Evolutionary conservation across 345 rosid genomes (phyloP).

Genomic region (Atalantia buxifolia): DNA sequence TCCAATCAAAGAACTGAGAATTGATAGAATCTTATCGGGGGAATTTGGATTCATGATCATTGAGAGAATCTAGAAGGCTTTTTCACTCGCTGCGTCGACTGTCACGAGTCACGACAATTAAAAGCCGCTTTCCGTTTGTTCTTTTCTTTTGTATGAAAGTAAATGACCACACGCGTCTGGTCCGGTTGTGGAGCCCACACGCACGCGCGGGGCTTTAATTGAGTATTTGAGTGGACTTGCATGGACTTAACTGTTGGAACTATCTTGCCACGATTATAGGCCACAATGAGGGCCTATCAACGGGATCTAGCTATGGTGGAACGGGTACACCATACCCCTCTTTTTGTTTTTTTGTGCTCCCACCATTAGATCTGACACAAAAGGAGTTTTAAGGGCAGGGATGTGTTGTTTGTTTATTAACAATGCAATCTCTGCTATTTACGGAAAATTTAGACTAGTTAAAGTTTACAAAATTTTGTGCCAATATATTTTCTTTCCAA

Average conservation of each 20-base stretch:
- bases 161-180: background rate
- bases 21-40: background rate
- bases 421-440: too few relatives aligned
- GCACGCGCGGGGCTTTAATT: background rate
- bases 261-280: background rate
- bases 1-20: constrained; percentile 12
- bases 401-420: too few relatives aligned
- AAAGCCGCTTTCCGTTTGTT: background rate
- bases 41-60: background rate
- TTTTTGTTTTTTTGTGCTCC: too few relatives aligned
- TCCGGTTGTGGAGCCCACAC: constrained; percentile 3
- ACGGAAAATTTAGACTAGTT: too few relatives aligned
- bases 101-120: constrained; percentile 2
- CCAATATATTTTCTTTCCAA: too few relatives aligned
- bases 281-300: background rate
- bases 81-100: background rate
- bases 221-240: background rate
- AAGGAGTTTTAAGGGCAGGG: too few relatives aligned
- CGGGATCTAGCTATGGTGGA: too few relatives aligned
- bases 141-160: background rate
- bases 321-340: too few relatives aligned
- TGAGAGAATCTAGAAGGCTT: background rate
- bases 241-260: background rate
- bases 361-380: too few relatives aligned
- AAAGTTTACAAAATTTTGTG: too few relatives aligned